Conservation (phyloP, 1,284 basidiomycete species). For the Anthracocystis panici-leucophaei region DNA sequence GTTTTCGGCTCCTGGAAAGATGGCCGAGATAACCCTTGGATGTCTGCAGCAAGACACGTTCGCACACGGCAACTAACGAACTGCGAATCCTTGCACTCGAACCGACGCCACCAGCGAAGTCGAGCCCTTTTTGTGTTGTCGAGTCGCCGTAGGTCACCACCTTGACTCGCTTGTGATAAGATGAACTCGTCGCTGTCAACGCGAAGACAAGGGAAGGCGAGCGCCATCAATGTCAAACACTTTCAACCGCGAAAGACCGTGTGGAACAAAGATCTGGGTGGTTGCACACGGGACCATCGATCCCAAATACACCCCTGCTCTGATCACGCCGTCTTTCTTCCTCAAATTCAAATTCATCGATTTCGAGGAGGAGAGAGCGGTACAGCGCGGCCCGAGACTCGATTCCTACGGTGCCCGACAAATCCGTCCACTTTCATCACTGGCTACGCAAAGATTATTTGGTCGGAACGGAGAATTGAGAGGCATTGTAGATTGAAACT, state of each 20-base stretch:
- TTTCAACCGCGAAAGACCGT: neutral
- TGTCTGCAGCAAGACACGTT: slow-evolving; percentile 2
- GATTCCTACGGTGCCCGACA: neutral
- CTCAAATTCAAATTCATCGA: neutral
- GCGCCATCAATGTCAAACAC: slow-evolving; percentile 10
- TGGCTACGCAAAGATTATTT: neutral
- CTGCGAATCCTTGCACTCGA: no score
- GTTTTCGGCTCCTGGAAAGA: neutral
- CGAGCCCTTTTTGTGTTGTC: neutral
- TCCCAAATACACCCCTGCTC: neutral
- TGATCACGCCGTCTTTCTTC: neutral
- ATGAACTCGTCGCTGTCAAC: neutral
- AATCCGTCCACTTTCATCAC: neutral
- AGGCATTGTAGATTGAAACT: neutral
- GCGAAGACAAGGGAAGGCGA: neutral
- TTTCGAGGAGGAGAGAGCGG: neutral
- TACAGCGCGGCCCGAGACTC: neutral
- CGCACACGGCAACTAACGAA: neutral
- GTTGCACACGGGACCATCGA: neutral
- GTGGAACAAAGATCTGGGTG: slow-evolving; percentile 1
- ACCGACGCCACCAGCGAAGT: neutral
- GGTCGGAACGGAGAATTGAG: neutral
- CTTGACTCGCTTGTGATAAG: neutral
- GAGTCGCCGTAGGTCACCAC: neutral
- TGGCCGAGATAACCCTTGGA: neutral